Percentiles rank a stretch among this genome's conserved stretches.
Conservation (phyloP, 2,329 filamentous ascomycete species). For the Mariannaea elegans region DNA sequence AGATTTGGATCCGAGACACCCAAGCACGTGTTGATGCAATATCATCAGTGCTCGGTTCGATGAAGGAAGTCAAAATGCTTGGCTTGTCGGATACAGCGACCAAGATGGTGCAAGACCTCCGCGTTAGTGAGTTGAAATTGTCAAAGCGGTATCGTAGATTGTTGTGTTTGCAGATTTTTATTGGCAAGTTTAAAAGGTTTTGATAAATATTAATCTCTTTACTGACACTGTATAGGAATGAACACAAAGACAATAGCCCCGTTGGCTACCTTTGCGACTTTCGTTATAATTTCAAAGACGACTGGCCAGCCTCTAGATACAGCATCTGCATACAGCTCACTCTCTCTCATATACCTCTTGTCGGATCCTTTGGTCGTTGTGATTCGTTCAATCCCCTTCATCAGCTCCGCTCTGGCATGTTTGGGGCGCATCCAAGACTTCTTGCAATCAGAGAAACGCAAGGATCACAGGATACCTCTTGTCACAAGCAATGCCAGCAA, state of each 20-base stretch:
- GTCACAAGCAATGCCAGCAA: not conserved
- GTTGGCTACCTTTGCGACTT: slow-evolving; percentile 22
- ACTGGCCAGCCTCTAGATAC: slow-evolving; percentile 19
- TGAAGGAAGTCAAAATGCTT: slow-evolving; percentile 18
- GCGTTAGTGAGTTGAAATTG: not conserved
- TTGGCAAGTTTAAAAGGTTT: not conserved
- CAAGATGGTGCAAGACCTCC: not conserved
- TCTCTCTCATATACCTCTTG: slow-evolving; percentile 24
- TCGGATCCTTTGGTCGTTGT: slow-evolving; percentile 13
- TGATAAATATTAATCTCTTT: not conserved
- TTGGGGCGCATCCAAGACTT: not conserved
- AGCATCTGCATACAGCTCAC: slow-evolving; percentile 23
- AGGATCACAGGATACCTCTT: not conserved
- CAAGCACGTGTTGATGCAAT: slow-evolving; percentile 25
- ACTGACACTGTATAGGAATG: no score
- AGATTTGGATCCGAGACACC: slow-evolving; percentile 21
- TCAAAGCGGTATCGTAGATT: not conserved
- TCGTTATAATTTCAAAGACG: slow-evolving; percentile 18
- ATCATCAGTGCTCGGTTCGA: slow-evolving; percentile 21
- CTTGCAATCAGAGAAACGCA: not conserved
- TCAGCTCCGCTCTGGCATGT: not conserved
- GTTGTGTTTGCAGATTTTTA: not conserved
- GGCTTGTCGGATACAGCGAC: not conserved
- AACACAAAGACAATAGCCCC: slow-evolving; percentile 9
- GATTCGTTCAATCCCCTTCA: slow-evolving; percentile 14